Evolutionary conservation across 148 eudicot species (phyloP).

Genomic region (Agrostemma githago): DNA sequence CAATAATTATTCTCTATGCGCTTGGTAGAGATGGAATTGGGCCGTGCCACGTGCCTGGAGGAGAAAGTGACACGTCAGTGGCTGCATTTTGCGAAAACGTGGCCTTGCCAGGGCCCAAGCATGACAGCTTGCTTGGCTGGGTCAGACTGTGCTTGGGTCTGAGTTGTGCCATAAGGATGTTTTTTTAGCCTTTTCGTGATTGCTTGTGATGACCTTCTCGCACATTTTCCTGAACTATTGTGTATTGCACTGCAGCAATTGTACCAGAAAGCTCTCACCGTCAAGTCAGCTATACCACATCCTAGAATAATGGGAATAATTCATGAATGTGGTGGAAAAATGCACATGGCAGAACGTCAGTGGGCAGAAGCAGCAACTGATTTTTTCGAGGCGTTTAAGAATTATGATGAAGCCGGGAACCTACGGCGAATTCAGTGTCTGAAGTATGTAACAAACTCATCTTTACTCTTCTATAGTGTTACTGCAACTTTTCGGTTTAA

Average conservation of each 20-base stretch:
- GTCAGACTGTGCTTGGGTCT: background rate
- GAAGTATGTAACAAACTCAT: slow-evolving; percentile 50
- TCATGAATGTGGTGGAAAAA: slow-evolving; percentile 99
- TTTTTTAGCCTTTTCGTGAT: background rate
- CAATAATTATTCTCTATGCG: background rate
- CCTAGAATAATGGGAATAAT: slow-evolving; percentile 98
- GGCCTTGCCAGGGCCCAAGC: too few species aligned
- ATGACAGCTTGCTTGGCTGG: too few species aligned
- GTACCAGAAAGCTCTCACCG: slow-evolving; percentile 85
- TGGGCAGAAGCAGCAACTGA: slow-evolving; percentile 99
- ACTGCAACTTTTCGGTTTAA: background rate
- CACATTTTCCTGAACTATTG: background rate
- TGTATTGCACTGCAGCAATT: slow-evolving; percentile 61
- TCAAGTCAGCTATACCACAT: slow-evolving; percentile 98
- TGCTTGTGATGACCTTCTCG: background rate
- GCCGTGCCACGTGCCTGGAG: too few species aligned
- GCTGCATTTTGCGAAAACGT: too few species aligned
- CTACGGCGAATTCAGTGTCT: slow-evolving; percentile 87
- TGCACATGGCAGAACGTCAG: slow-evolving; percentile 98
- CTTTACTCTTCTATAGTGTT: background rate
- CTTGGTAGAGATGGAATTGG: too few species aligned
- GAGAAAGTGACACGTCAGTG: too few species aligned
- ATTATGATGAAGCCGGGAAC: slow-evolving; percentile 98
- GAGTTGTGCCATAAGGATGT: background rate
- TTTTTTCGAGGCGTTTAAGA: slow-evolving; percentile 97